Evolutionary conservation across 2,329 filamentous ascomycete genomes (phyloP), one percentile per base, ranked within the genome.

Genomic region (Pyricularia grisea): DNA sequence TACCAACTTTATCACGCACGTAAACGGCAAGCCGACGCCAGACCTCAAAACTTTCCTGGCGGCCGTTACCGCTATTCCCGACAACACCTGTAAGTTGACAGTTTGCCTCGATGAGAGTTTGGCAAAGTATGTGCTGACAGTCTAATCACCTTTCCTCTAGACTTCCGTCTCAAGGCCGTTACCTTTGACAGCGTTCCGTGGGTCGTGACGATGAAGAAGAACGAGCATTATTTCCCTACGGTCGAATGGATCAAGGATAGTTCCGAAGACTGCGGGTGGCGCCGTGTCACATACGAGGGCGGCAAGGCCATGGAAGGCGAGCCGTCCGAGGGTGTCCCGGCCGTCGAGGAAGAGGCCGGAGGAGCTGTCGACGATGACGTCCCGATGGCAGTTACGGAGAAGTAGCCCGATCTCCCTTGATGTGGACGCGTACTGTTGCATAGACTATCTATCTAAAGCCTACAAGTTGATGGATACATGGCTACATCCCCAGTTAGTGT

Each of bases 151-250:
- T 50, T 0, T 63, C 7, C 42, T 17, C 20, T 63, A 90, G 88
- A 99, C 80, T 99, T 99, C 88, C 90, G 95, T 23, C 85, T 99
- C 68, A 94, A 94, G 78, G 93, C 95, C n/a, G 93, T 98, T 78
- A 98, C 95, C 0, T 99, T 99, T 76, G 95, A 99, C 78, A 97
- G 96, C 75, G 93, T 99, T 11, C 94, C 94, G 3, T 99, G 95
- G 93, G 93, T 99, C n/a, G 92, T 96, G 58, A 99, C 95, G 10
- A 97, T 99, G 92, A 99, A 99, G 88, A 98, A 98, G 87, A 97
- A 97, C 74, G 94, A 99, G 77, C 95, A 99, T 79, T 99, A 99
- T 78, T 91, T 91, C 79, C 88, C 89, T 0, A 90, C 88, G 0
- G 86, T 88, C 78, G 89, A 91, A 75, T 90, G 88, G 84, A 85